Evolutionary conservation across 2,329 filamentous ascomycete species (phyloP), one percentile per base, ranked within the genome.

Genomic region (Corynespora cassiicola): DNA sequence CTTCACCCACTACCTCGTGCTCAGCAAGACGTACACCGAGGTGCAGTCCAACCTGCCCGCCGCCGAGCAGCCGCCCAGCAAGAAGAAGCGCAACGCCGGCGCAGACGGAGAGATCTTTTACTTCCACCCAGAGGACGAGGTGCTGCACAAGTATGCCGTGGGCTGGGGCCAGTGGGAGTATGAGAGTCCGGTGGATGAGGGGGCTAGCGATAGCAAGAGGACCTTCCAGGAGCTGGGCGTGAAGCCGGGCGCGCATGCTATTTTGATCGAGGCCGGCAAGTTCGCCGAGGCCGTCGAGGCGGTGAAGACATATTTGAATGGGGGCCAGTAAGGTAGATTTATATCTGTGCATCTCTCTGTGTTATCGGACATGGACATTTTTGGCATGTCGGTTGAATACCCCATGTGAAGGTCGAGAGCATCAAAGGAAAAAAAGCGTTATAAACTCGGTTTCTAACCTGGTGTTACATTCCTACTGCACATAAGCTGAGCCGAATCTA

Each of bases 51-150:
- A 81, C 45, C 75, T 97, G 11, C 87, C 92, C 53, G 61, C 56
- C 34, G 62, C 44, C 29, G 68, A 64, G 16, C 57, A 62, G 48
- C 68, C 68, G 25, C 61, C 66, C 29, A 58, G 58, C 32, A 75
- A 70, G 57, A 65, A 68, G 46, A 70, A 79, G 65, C 28, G 65
- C 49, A 43, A 45, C 18, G 36, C 28, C 34, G 71, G 48, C n/a
- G 45, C 22, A 5, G 52, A 47, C 3, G 51, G 75, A 7, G 80
- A 87, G 56, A 76, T 81, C 21, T 95, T 90, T 71, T 95, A 91
- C 71, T 99, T 97, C 76, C 94, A 99, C 66, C 87, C 90, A 0
- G 94, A 99, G 72, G 94, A 99, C 62, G 94, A 97, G 75, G 81
- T 92, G 34, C 72, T 96, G 57, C 84, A 94, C 51, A 84, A 83